Evolutionary conservation across 2,329 filamentous ascomycete species (phyloP).

Genomic region (Fusarium haematococcum): DNA sequence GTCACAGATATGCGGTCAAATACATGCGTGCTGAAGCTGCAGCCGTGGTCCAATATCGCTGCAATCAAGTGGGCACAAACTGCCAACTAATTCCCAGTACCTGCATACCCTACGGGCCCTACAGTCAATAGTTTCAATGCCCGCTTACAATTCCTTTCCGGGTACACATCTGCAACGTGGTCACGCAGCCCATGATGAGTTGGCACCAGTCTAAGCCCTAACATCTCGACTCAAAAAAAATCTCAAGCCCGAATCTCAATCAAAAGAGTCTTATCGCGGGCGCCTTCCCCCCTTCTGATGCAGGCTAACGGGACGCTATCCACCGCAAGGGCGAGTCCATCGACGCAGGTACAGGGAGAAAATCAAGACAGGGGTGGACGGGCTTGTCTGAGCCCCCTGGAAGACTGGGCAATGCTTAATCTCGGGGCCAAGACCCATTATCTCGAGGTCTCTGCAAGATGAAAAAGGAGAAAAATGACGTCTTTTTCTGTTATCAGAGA

Average conservation of each 20-base stretch:
- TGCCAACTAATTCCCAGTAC: neutral
- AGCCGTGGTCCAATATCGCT: neutral
- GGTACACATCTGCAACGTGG: neutral
- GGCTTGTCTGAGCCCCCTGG: neutral
- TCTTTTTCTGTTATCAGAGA: neutral
- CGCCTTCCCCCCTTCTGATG: neutral
- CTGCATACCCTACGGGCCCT: neutral
- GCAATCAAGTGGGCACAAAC: neutral
- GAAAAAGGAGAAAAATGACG: neutral
- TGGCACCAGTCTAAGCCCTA: constrained; percentile 2
- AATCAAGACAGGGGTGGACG: neutral
- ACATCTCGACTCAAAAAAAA: neutral
- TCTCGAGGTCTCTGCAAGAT: neutral
- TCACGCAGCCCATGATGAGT: neutral
- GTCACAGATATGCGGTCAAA: neutral
- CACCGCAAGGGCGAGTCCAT: neutral
- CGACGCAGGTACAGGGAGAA: constrained; percentile 5
- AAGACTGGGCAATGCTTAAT: constrained; percentile 10
- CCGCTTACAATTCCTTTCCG: neutral
- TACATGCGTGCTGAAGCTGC: neutral
- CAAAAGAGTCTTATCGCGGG: neutral
- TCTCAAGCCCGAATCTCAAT: neutral
- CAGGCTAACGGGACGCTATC: neutral
- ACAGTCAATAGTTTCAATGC: neutral
- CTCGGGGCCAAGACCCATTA: neutral